Evolutionary conservation across 495 filamentous ascomycete species (phyloP).

Genomic region (Melanomma pulvis-pyrius): DNA sequence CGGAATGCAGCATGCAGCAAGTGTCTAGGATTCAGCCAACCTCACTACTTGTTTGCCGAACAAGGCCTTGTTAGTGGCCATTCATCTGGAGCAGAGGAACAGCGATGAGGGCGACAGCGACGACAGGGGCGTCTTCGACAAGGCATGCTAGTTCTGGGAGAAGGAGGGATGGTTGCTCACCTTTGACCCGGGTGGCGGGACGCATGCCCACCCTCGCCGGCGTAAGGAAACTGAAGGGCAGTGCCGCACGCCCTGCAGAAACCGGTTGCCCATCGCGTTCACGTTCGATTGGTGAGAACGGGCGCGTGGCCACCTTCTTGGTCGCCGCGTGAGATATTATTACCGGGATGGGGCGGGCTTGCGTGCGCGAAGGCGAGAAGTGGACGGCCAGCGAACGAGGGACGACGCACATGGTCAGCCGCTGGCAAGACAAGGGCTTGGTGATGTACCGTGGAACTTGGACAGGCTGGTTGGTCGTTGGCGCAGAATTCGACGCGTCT

Average conservation of each 20-base stretch:
- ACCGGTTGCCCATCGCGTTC: conserved; percentile 1
- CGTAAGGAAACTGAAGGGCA: neutral
- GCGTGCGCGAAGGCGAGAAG: neutral
- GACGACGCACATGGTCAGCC: neutral
- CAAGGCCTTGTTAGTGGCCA: neutral
- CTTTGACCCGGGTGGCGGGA: conserved; percentile 27
- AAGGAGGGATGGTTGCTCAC: neutral
- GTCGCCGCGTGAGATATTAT: conserved; percentile 4
- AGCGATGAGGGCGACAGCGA: neutral
- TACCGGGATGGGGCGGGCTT: neutral
- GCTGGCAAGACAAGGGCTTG: neutral
- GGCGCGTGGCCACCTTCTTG: conserved; percentile 17
- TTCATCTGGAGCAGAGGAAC: neutral
- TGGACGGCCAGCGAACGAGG: neutral
- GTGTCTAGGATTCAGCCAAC: neutral
- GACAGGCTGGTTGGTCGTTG: conserved; percentile 3
- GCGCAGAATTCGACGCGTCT: conserved; percentile 17
- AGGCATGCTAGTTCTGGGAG: conserved; percentile 9
- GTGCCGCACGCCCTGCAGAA: neutral
- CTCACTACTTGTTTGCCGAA: neutral
- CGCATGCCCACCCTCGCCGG: neutral
- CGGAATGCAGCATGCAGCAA: conserved; percentile 9
- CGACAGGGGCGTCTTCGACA: neutral
- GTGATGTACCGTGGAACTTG: neutral
- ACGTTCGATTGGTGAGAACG: neutral